phyloP scores from a whole-genome alignment of 2,329 filamentous ascomycete genomes.

The Colletotrichum filicis region DNA sequence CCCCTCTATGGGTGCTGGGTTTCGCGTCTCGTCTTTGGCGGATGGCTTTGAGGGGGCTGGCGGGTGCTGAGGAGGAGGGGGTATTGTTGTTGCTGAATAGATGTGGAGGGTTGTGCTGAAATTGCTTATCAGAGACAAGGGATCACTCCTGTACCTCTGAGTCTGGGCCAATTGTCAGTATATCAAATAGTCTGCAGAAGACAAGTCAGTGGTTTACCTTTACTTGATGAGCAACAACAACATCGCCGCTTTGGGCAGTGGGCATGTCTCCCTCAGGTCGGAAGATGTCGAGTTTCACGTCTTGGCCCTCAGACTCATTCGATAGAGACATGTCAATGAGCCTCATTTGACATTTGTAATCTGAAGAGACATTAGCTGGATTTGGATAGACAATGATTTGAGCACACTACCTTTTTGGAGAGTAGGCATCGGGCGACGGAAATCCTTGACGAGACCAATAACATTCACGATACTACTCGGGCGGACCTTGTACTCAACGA shows the following conservation, averaged over 20 bases:
- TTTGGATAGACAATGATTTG: not conserved
- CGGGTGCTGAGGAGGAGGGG: conserved; percentile 46
- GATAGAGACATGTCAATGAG: conserved; percentile 69
- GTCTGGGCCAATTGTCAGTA: conserved; percentile 45
- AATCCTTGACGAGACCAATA: conserved; percentile 78
- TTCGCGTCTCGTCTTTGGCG: conserved; percentile 38
- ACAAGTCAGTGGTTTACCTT: conserved; percentile 55
- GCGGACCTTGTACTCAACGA: conserved; percentile 53
- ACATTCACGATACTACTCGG: conserved; percentile 60
- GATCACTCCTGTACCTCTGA: conserved; percentile 48
- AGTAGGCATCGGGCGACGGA: conserved; percentile 62
- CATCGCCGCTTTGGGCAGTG: conserved; percentile 62
- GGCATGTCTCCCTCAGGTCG: conserved; percentile 61
- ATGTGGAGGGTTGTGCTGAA: conserved; percentile 55
- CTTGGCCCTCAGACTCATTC: conserved; percentile 40
- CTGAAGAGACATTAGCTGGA: conserved; percentile 47
- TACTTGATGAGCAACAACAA: conserved; percentile 70
- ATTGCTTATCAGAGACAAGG: conserved; percentile 57
- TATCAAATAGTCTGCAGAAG: not conserved
- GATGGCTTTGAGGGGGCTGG: conserved; percentile 38
- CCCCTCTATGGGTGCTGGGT: conserved; percentile 42
- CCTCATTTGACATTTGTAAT: conserved; percentile 69
- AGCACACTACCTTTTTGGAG: conserved; percentile 58
- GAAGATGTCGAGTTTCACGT: conserved; percentile 70
- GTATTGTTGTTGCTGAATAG: conserved; percentile 53